Base-by-base conservation (phyloP, 495 filamentous ascomycete species). In the Penicillium bovifimosum region DNA sequence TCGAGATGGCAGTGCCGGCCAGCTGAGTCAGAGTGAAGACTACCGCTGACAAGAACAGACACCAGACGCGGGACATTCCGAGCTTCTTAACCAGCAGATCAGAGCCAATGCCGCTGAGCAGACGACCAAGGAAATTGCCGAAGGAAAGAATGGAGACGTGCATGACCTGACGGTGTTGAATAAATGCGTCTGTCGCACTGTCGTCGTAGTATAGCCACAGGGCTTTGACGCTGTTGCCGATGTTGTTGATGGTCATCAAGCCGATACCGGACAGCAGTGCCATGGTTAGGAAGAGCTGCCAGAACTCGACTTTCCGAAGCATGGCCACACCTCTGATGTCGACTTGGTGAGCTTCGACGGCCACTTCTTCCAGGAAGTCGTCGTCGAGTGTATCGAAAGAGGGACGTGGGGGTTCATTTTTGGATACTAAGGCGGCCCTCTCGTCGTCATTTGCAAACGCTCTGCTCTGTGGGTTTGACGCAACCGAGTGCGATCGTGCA, bases 201-300 rank as follows among this genome's bases (percentile, higher is more conserved):
- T 86, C 79, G 59, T 96, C 89, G 63, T 87, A 93, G 63, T 87
- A 81, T 36, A 77, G 80, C 91, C 91, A 96, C 8, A 96, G 76
- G 14, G 84, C 82, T 63, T 80, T 80, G 47, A 81, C 89, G 65
- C 91, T 86, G 63, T 96, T 95, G 41, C 93, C 95, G 67, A 98
- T 97, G 63, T 98, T 98, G 69, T 98, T 98, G 66, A 98, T 98
- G 3, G 95, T 97, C 93, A 98, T 98, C 62, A 97, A 69, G 9
- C 93, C 93, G 63, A 96, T 87, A 36, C 93, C 93, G 16, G 90
- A 90, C 54, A 97, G 73, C 13, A 96, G 78, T 29, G 86, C 92
- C 80, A 97, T 86, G 33, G 95, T 81, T 44, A 80, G 59, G 65
- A 90, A 97, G 34, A 95, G 71, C 58, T 93, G 83, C 89, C 91